A percentile compares a stretch with the other conserved stretches of the same genome.
Evolutionary conservation across 441 rosid genomes (phyloP).

Genomic region (Gossypium trilobum): DNA sequence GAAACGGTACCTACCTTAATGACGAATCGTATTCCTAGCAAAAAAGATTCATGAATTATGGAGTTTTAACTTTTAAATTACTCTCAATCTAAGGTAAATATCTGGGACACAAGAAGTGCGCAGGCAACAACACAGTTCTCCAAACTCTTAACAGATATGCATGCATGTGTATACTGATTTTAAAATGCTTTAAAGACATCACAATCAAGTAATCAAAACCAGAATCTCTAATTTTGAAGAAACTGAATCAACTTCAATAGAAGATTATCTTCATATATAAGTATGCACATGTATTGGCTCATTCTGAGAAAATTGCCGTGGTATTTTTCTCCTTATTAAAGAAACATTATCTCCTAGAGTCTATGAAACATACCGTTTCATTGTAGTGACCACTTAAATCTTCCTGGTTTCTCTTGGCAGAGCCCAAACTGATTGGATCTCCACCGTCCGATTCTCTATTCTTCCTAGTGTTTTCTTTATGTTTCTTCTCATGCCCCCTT

Average conservation of each 20-base stretch:
- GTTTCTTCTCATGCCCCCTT: slow-evolving; percentile 55
- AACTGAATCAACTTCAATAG: slow-evolving; percentile 2
- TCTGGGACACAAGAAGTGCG: not conserved
- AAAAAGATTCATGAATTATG: not conserved
- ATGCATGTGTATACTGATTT: not conserved
- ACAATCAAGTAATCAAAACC: not conserved
- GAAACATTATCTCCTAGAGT: slow-evolving; percentile 24
- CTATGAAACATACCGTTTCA: slow-evolving; percentile 63
- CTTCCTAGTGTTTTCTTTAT: slow-evolving; percentile 58
- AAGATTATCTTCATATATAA: not conserved
- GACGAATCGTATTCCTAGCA: not conserved
- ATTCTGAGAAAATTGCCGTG: slow-evolving; percentile 16
- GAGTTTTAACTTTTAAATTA: not conserved
- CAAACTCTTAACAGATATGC: not conserved
- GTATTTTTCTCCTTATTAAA: slow-evolving; percentile 14
- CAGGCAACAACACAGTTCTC: not conserved
- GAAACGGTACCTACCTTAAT: not conserved
- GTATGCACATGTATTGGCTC: slow-evolving; percentile 14
- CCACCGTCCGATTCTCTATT: slow-evolving; percentile 60
- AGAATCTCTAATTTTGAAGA: slow-evolving; percentile 1
- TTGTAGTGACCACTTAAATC: slow-evolving; percentile 51
- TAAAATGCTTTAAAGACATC: not conserved
- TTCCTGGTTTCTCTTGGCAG: slow-evolving; percentile 59
- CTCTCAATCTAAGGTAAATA: slow-evolving; percentile 5
- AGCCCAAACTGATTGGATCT: slow-evolving; percentile 33